Percentiles rank a stretch among this genome's conserved stretches.
phyloP scores from a whole-genome alignment of 164 flowering plant species.

The Piper betle region DNA sequence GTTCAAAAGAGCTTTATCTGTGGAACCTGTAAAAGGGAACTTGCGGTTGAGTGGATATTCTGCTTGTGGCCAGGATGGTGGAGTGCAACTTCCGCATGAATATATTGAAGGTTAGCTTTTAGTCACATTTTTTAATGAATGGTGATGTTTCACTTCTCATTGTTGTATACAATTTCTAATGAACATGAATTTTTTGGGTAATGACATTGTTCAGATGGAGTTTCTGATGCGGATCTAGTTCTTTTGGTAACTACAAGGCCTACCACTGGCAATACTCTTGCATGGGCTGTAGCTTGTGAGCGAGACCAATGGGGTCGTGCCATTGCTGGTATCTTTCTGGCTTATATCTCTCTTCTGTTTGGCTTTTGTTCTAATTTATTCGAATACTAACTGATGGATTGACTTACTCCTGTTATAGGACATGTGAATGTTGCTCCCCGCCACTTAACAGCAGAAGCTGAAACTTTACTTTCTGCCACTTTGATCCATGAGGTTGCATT shows the following conservation, averaged over 20 bases:
- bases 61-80: constrained; percentile 99
- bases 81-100: constrained; percentile 93
- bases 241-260: constrained; percentile 97
- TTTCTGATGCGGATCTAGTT: constrained; percentile 77
- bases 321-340: constrained; percentile 57
- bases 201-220: constrained; percentile 53
- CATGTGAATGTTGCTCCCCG: constrained; percentile 99
- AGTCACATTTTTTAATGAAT: not conserved
- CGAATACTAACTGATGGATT: not conserved
- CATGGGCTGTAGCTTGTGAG: constrained; percentile 99
- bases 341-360: not conserved
- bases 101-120: constrained; percentile 74
- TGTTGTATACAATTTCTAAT: not conserved
- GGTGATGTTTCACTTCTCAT: not conserved
- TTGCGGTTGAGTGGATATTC: constrained; percentile 95
- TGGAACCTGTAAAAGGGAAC: constrained; percentile 94
- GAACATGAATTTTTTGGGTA: too few species aligned
- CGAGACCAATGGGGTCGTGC: constrained; percentile 99
- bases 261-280: constrained; percentile 98
- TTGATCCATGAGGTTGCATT: constrained; percentile 85
- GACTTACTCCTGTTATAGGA: constrained; percentile 27
- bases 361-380: not conserved
- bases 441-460: constrained; percentile 98
- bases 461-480: constrained; percentile 92
- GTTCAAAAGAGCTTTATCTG: constrained; percentile 88